Evolutionary conservation across 2,329 filamentous ascomycete genomes (phyloP).

Genomic region (Penicillium digitatum): DNA sequence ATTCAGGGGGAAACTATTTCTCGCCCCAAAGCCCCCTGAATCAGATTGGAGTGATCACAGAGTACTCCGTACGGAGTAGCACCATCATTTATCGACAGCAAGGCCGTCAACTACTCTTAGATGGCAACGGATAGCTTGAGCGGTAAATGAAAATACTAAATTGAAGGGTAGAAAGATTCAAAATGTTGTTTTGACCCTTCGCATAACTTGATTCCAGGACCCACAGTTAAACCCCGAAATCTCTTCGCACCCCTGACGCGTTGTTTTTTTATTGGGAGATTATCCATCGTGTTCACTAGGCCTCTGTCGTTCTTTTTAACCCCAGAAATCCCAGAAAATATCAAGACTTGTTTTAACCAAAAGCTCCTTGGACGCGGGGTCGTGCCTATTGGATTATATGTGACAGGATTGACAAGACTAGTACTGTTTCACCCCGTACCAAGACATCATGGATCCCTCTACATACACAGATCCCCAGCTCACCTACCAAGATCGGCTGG

Average conservation of each 20-base stretch:
- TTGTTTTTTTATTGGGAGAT: background rate
- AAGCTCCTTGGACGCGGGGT: background rate
- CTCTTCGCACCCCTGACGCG: conserved; percentile 12
- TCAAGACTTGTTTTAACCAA: background rate
- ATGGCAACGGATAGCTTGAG: background rate
- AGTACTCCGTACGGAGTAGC: background rate
- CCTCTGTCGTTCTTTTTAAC: background rate
- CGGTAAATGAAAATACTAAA: background rate
- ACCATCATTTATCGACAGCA: background rate
- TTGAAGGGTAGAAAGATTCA: conserved; percentile 7
- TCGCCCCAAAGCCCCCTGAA: background rate
- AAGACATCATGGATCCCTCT: conserved; percentile 26
- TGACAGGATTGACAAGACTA: background rate
- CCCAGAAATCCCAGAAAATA: background rate
- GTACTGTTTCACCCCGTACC: background rate
- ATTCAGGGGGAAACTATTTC: background rate
- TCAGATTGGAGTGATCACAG: too few species aligned
- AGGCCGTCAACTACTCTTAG: background rate
- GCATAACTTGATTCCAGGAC: conserved; percentile 5
- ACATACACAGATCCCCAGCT: conserved; percentile 34
- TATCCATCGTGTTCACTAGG: background rate
- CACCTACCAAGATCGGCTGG: conserved; percentile 39
- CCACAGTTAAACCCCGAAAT: conserved; percentile 8
- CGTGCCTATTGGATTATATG: background rate
- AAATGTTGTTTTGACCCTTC: background rate